Percentiles rank a stretch among this genome's conserved stretches.
These are phyloP conservation scores for Cystofilobasidium macerans DNA, from an alignment of 768 basidiomycete species.

Conservation along the genomic window DNA sequence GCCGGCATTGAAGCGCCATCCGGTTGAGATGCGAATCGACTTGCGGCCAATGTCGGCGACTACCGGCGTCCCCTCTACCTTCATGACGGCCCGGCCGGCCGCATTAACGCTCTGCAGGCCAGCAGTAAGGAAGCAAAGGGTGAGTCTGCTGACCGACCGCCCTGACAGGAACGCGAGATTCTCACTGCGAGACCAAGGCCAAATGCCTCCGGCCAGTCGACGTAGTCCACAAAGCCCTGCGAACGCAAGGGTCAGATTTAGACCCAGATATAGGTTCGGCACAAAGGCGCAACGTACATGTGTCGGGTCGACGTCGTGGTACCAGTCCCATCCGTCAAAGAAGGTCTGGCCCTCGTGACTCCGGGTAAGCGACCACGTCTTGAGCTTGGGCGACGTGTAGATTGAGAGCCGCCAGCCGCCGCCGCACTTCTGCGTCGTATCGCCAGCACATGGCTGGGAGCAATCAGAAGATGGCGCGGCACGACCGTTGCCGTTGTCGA, in stretches of 20 bases:
- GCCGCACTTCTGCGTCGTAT: slow-evolving; percentile 1
- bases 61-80: slow-evolving; percentile 12
- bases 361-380: neutral
- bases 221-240: slow-evolving; percentile 18
- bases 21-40: neutral
- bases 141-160: too few relatives aligned
- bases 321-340: slow-evolving; percentile 14
- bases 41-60: slow-evolving; percentile 4
- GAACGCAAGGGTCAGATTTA: too few relatives aligned
- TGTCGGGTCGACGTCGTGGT: slow-evolving; percentile 4
- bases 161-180: neutral
- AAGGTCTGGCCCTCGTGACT: neutral
- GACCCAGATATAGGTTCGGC: too few relatives aligned
- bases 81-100: slow-evolving; percentile 13
- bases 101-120: neutral
- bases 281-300: too few relatives aligned
- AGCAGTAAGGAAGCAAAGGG: too few relatives aligned
- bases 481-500: slow-evolving; percentile 14
- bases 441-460: neutral
- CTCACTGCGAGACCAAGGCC: neutral
- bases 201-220: neutral
- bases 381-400: neutral
- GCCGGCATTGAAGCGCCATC: slow-evolving; percentile 2
- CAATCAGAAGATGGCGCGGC: neutral
- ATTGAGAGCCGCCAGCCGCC: slow-evolving; percentile 2